These are phyloP conservation scores for Meredithiella fracta DNA, from an alignment of 2,329 filamentous ascomycete species.

Conservation along the genomic window DNA sequence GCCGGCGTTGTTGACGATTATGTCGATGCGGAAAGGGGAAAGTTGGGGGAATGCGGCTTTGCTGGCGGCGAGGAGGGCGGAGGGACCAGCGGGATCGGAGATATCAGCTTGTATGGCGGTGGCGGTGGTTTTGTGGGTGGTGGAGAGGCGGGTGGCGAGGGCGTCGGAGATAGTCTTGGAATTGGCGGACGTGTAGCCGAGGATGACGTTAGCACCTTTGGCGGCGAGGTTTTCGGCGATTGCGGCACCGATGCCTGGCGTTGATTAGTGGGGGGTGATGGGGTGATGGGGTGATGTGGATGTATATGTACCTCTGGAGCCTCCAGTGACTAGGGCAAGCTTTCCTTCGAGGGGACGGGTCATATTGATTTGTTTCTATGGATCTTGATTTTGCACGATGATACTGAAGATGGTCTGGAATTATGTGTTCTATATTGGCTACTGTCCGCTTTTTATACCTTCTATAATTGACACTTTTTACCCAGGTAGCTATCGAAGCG, in stretches of 20 bases:
- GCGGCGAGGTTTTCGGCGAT: conserved; percentile 52
- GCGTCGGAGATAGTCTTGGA: conserved; percentile 33
- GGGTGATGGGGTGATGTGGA: background rate
- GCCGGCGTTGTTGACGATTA: conserved; percentile 79
- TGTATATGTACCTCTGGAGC: conserved; percentile 46
- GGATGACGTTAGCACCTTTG: conserved; percentile 51
- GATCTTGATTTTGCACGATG: no score
- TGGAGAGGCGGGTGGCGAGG: conserved; percentile 43
- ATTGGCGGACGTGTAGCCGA: conserved; percentile 47
- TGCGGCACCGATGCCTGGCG: conserved; percentile 50
- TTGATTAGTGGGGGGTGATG: conserved; percentile 1
- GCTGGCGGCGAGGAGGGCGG: conserved; percentile 40
- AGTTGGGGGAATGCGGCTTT: conserved; percentile 40
- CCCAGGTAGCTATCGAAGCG: background rate
- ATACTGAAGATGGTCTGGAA: background rate
- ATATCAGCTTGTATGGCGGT: conserved; percentile 57
- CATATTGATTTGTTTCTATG: conserved; percentile 19
- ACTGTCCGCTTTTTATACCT: background rate
- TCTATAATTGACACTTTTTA: no score
- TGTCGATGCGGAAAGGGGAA: conserved; percentile 51
- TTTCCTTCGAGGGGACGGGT: conserved; percentile 48
- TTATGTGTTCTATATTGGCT: background rate
- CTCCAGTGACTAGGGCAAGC: conserved; percentile 63
- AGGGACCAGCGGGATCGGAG: conserved; percentile 41
- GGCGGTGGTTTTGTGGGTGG: conserved; percentile 41